Conservation (phyloP, 1,284 basidiomycete genomes). For the Apiotrichum montevideense region DNA sequence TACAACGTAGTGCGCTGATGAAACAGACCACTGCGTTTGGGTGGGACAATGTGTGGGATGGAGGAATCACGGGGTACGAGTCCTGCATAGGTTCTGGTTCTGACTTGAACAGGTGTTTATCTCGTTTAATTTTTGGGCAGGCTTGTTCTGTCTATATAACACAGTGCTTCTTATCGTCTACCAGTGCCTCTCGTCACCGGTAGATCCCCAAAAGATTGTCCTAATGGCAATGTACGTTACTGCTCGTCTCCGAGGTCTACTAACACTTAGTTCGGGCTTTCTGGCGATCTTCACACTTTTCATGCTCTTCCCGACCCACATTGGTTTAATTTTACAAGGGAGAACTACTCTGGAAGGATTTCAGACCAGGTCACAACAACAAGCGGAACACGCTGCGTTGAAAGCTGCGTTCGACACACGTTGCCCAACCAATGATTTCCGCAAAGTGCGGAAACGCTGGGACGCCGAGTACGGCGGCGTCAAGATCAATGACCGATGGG, state of each 20-base stretch:
- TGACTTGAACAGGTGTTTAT: constrained; percentile 40
- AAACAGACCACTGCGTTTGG: constrained; percentile 43
- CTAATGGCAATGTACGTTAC: constrained; percentile 35
- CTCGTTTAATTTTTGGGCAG: constrained; percentile 41
- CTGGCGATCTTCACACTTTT: constrained; percentile 37
- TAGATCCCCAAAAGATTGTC: constrained; percentile 41
- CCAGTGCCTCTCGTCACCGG: constrained; percentile 9
- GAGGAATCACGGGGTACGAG: constrained; percentile 42
- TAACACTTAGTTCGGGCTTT: constrained; percentile 30
- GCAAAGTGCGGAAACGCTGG: constrained; percentile 23
- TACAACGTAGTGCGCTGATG: constrained; percentile 10
- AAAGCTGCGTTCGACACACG: constrained; percentile 6
- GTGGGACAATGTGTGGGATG: constrained; percentile 46
- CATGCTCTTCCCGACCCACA: constrained; percentile 35
- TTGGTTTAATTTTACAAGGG: constrained; percentile 33
- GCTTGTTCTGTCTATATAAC: constrained; percentile 34
- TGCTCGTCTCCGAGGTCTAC: not conserved
- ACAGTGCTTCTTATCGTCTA: constrained; percentile 28
- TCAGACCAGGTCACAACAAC: constrained; percentile 29
- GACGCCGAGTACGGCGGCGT: constrained; percentile 41
- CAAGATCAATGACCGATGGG: constrained; percentile 39
- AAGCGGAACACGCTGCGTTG: constrained; percentile 31
- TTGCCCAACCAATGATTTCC: not conserved
- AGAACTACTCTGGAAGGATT: constrained; percentile 42
- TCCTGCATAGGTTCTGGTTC: constrained; percentile 18